Evolutionary conservation across 2,329 filamentous ascomycete species (phyloP), one percentile per base, ranked within the genome.

Genomic region (Emmonsiellopsis sp.): DNA sequence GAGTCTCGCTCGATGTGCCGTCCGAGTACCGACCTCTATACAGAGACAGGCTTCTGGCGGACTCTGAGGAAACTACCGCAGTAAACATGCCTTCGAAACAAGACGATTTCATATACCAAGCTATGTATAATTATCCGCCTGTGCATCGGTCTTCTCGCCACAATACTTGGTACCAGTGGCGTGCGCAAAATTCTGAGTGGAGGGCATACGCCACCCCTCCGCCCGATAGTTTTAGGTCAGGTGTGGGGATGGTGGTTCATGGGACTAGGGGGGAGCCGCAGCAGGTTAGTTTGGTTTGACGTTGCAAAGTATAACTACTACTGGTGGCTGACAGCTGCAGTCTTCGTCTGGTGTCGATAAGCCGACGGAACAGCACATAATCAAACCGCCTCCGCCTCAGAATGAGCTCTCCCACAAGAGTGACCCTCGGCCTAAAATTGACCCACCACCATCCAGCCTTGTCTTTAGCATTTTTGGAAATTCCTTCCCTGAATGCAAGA

Each of bases 401-500:
- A 26, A 26, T 26, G 20, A 26, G 20, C 20, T 3, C 20, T 26
- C 20, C 20, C 20, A 26, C 20, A 26, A 26, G 20, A 26, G 20
- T 26, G 20, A 26, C 20, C 20, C 20, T 26, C 20, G 20, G 20
- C 20, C 20, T 31, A 49, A 40, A 30, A 10, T 35, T 38, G 32
- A 30, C 10, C 16, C 16, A 8, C 6, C 20, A 11, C 30, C 31
- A 11, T 40, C 46, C 30, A 40, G 38, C 34, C 30, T 16, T 35
- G 11, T 13, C n/a, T 49, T 49, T 15, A 30, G 2, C 57, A 50
- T 55, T 57, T 50, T 56, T 50, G 53, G 54, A 9, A 43, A 41
- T 4, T 42, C 52, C 2, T 55, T 58, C 41, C 52, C 50, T 9
- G 26, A 37, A 32, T 51, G 46, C 16, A 30, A 40, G n/a, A 30